Base-by-base conservation (phyloP, 768 basidiomycete genomes). In the Kwoniella sp. region DNA sequence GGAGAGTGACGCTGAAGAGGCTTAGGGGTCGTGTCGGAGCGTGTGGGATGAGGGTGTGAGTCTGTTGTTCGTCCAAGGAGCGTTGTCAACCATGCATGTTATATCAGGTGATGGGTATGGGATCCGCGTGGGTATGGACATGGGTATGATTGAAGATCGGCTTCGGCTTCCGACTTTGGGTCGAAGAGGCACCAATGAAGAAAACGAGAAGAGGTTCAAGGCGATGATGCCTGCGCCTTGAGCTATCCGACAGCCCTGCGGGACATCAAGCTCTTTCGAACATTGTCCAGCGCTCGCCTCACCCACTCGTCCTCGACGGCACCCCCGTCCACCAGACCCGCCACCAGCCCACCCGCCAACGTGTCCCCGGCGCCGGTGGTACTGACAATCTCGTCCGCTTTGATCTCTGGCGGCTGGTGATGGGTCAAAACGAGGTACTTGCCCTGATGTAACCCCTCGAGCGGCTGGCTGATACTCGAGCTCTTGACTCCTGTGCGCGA, bases 301-400 rank as follows among this genome's bases (percentile, higher is more conserved):
- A 67, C 59, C 63, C 65, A 67, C 17, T 44, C 56, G 11, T 42
- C 44, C 33, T 63, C 55, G 3, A 32, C n/a, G n/a, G 25, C 49
- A 14, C 23, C 12, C 5, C 42, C 52, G 15, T 32, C 26, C 1
- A 77, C 71, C 11, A 90, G 73, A 8, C 77, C 76, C 5, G 89
- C 85, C n/a, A 92, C 73, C 26, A 95, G 66, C 1, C 85, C 82
- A 5, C 91, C 92, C 1, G 88, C 90, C 22, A 95, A 80, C 3
- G 88, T 85, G 74, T 96, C 92, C 0, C 92, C 92, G 0, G 88
- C 91, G 1, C 93, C 93, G 0, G 92, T 96, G 8, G 89, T 88
- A 60, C 85, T 91, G 19, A 84, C 75, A 9, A 77, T 62, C 22
- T 70, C 63, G 14, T 70, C 67, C 5, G 82, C 60, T 3, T 54